phyloP scores from a whole-genome alignment of 768 basidiomycete genomes.

The Cubamyces lactineus region DNA sequence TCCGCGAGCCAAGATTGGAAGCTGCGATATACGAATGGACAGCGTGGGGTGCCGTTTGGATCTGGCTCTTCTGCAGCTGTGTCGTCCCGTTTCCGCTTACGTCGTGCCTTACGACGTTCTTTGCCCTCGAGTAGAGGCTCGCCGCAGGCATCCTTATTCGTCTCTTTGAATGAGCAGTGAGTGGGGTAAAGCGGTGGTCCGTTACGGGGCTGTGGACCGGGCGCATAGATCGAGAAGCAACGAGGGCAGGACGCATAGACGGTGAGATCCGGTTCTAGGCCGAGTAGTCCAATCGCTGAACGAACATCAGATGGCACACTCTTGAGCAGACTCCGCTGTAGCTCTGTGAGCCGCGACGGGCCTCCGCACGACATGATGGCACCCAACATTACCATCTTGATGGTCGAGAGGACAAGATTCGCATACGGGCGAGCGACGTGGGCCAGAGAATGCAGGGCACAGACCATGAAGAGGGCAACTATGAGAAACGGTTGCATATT shows the following conservation, averaged over 20 bases:
- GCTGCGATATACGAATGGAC: constrained; percentile 10
- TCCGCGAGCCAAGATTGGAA: constrained; percentile 19
- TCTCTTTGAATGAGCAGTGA: constrained; percentile 3
- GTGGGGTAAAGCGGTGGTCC: constrained; percentile 6
- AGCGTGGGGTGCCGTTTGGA: background rate
- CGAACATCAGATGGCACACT: constrained; percentile 9
- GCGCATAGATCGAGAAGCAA: constrained; percentile 17
- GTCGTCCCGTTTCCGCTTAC: background rate
- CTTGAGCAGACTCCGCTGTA: background rate
- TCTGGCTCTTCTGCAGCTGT: background rate
- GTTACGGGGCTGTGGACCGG: background rate
- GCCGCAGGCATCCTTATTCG: constrained; percentile 2
- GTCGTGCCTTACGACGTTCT: background rate
- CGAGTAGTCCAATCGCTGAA: background rate
- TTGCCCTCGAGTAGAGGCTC: background rate
- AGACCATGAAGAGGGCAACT: constrained; percentile 2
- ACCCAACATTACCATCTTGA: constrained; percentile 1
- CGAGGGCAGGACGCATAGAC: constrained; percentile 11
- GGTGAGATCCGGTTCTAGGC: constrained; percentile 2
- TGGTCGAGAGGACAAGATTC: background rate
- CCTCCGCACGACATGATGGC: background rate
- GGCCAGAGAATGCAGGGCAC: background rate
- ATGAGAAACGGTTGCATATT: constrained; percentile 4
- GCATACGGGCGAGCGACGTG: background rate
- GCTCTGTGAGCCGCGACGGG: background rate